These are phyloP conservation scores for Pyrenophora seminiperda DNA, from an alignment of 2,329 filamentous ascomycete genomes.

Conservation along the genomic window DNA sequence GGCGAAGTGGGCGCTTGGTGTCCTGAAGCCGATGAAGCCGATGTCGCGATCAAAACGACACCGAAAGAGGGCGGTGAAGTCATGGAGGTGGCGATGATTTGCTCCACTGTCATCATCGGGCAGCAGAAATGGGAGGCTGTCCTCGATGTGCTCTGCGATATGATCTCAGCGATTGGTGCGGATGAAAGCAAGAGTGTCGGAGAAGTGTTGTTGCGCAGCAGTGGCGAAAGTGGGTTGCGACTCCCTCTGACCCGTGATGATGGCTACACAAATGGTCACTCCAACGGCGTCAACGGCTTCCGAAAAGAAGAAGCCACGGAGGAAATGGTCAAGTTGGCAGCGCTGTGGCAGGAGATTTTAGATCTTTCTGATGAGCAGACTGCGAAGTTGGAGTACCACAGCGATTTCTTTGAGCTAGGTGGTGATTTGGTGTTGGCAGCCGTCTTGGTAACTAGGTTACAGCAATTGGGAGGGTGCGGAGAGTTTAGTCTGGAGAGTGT, in stretches of 20 bases:
- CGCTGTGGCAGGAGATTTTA: background rate
- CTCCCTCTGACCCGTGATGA: background rate
- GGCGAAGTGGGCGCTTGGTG: slow-evolving; percentile 1
- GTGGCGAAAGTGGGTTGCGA: background rate
- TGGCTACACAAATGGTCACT: background rate
- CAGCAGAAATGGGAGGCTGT: background rate
- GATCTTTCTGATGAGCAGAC: slow-evolving; percentile 1
- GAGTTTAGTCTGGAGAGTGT: background rate
- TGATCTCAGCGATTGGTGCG: background rate
- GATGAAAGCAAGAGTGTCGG: slow-evolving; percentile 1
- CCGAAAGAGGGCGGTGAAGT: background rate
- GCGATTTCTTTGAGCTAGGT: background rate
- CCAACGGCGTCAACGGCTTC: background rate
- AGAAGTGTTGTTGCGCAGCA: background rate
- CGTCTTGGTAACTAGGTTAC: background rate
- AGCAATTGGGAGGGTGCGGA: background rate
- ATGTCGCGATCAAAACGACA: slow-evolving; percentile 1
- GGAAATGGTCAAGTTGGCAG: background rate
- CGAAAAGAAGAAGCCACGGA: background rate
- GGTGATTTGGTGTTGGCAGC: background rate
- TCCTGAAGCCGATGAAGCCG: slow-evolving; percentile 1
- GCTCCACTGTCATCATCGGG: background rate
- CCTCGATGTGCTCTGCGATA: background rate
- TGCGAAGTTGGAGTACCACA: background rate
- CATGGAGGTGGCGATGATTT: slow-evolving; percentile 1